Conservation (phyloP, 352 stramenopile genomes). For the Saprolegnia parasitica region DNA sequence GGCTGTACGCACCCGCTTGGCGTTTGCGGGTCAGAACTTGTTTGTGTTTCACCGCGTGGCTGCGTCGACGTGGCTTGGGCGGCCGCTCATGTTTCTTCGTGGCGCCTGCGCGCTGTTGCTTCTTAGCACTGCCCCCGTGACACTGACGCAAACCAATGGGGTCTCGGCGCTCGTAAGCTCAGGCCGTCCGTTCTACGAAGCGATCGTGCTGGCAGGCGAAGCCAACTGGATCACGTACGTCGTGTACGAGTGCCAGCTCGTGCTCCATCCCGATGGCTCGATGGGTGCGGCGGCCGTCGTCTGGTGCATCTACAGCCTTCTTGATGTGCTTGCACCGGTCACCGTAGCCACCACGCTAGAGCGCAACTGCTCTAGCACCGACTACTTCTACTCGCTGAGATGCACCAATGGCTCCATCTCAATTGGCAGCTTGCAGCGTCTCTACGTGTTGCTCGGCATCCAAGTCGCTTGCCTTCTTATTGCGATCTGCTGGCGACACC, state of each 20-base stretch:
- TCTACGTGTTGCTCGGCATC: neutral
- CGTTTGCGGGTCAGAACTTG: neutral
- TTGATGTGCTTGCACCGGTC: neutral
- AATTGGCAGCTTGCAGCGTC: neutral
- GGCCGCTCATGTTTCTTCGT: conserved; percentile 7
- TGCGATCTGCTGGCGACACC: neutral
- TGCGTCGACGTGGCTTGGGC: neutral
- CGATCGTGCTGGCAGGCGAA: neutral
- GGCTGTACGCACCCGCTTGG: too few species aligned
- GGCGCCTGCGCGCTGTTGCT: neutral
- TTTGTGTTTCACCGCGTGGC: conserved; percentile 9
- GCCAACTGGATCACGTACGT: conserved; percentile 9
- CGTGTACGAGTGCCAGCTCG: neutral
- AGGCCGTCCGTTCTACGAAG: neutral
- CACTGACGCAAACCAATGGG: neutral
- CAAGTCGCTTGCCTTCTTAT: neutral
- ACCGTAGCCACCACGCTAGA: neutral
- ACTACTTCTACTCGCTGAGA: neutral
- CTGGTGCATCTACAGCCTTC: neutral
- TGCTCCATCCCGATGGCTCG: neutral
- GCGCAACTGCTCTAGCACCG: neutral
- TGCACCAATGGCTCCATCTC: neutral
- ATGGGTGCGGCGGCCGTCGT: too few species aligned
- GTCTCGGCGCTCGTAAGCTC: neutral
- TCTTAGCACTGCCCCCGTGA: neutral